A percentile compares a stretch with the other conserved stretches of the same genome.
Conservation (phyloP, 2,329 filamentous ascomycete genomes). For the Herpotrichia juniperi region DNA sequence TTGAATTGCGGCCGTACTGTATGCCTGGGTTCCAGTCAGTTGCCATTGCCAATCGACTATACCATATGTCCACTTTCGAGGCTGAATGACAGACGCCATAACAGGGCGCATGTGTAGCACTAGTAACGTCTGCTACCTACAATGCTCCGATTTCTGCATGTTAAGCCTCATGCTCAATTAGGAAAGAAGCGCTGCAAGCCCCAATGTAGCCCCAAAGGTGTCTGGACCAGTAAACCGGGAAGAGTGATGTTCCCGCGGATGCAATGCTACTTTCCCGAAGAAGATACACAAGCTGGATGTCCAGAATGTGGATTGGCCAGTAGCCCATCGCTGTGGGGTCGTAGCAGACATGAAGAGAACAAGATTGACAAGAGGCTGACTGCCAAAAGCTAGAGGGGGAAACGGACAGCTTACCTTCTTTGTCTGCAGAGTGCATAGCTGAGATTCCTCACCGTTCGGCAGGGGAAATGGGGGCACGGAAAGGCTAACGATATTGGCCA, state of each 20-base stretch:
- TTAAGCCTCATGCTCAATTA: not conserved
- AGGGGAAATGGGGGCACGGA: conserved; percentile 9
- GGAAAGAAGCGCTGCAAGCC: not conserved
- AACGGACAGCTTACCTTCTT: not conserved
- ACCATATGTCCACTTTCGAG: not conserved
- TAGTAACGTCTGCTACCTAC: not conserved
- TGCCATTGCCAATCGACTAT: not conserved
- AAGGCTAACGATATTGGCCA: conserved; percentile 19
- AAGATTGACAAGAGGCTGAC: not conserved
- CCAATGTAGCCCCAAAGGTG: not conserved
- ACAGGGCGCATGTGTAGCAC: not conserved
- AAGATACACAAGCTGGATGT: not conserved
- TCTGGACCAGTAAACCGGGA: not conserved
- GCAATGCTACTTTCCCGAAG: not conserved
- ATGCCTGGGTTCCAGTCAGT: not conserved
- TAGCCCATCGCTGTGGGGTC: not conserved
- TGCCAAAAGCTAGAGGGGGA: not conserved
- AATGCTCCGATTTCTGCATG: not conserved
- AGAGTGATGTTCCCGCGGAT: not conserved
- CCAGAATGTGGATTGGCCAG: not conserved
- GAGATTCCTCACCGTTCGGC: not conserved
- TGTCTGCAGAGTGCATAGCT: not conserved
- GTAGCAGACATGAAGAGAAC: not conserved
- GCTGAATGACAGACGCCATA: not conserved
- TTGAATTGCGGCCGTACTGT: not conserved